Base-by-base conservation (phyloP, 495 filamentous ascomycete genomes). In the Hypoxylon lenormandii region DNA sequence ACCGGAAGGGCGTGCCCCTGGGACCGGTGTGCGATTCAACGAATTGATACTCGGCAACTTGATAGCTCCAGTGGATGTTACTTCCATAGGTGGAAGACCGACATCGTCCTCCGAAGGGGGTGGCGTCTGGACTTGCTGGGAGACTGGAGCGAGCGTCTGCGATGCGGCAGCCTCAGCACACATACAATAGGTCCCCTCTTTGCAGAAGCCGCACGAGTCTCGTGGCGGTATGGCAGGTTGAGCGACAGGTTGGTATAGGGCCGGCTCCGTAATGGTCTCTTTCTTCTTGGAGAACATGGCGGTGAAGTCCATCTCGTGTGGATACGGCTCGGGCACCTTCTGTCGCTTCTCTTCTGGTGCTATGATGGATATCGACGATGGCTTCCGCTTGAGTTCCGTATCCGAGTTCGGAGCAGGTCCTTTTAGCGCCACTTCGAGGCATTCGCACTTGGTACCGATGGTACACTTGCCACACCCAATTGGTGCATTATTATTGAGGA, bases 171-270 rank as follows among this genome's bases (percentile, higher is more conserved):
- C 84, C 57, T 94, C 91, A 23, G 89, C 91, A 75, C 92, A 96
- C 58, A 94, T 86, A 73, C 92, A 96, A 69, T 91, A 90, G 0
- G 89, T 92, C 13, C 91, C 91, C 53, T 94, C 91, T 68, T 88
- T 84, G 76, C 92, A 96, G 80, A 96, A 96, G n/a, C 92, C 92
- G 71, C 92, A 96, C 8, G 88, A 85, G 50, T 95, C 92, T 46
- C 74, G 70, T 4, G 72, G 72, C 38, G 78, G 74, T 13, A 79
- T 49, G 11, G 74, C 63, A 4, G 54, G 23, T 59, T 80, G 69
- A 19, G 74, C 57, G 15, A 74, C 68, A 2, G 74, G 47, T 2
- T 76, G 78, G 6, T 72, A 51, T 50, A 79, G 36, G n/a, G 70
- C 26, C 4, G 70, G 55, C 59, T 70, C n/a, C 16, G 50, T 0